Percentiles rank a stretch among this genome's conserved stretches.
Evolutionary conservation across 2,329 filamentous ascomycete genomes (phyloP).

Genomic region (Plectosphaerella cucumerina): DNA sequence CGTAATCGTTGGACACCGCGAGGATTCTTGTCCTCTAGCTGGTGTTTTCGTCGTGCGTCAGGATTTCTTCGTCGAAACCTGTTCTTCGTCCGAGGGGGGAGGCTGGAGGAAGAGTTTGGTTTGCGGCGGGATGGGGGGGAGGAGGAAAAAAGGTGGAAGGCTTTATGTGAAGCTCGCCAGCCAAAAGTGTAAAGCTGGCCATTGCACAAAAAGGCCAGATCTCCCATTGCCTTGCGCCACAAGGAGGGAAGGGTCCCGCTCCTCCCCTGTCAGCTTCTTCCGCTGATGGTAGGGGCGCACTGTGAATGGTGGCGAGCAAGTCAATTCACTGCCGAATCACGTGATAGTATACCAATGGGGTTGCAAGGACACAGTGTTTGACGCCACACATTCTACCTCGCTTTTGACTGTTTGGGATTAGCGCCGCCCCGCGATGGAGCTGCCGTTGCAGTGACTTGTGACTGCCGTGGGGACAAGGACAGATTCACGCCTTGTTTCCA

Average conservation of each 20-base stretch:
- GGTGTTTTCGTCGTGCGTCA: neutral
- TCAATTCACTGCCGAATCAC: neutral
- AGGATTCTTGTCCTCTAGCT: conserved; percentile 3
- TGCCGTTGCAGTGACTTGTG: too few relatives aligned
- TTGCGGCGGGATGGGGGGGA: conserved; percentile 4
- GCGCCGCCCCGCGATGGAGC: too few relatives aligned
- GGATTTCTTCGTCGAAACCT: neutral
- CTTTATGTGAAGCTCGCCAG: conserved; percentile 30
- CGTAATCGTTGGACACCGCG: neutral
- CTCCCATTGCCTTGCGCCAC: conserved; percentile 30
- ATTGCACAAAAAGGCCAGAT: conserved; percentile 45
- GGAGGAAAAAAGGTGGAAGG: conserved; percentile 13
- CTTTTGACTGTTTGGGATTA: too few relatives aligned
- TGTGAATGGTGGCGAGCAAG: neutral
- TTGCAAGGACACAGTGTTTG: too few relatives aligned
- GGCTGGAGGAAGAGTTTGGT: conserved; percentile 18
- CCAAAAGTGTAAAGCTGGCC: conserved; percentile 39
- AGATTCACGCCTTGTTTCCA: too few relatives aligned
- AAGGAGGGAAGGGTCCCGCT: conserved; percentile 14
- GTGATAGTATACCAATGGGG: neutral
- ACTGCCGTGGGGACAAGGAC: too few relatives aligned
- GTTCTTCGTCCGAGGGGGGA: conserved; percentile 1
- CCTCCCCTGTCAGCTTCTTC: neutral
- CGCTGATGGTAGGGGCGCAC: neutral
- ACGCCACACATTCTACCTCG: too few relatives aligned